phyloP scores from a whole-genome alignment of 345 rosid genomes.

The Noccaea caerulescens region DNA sequence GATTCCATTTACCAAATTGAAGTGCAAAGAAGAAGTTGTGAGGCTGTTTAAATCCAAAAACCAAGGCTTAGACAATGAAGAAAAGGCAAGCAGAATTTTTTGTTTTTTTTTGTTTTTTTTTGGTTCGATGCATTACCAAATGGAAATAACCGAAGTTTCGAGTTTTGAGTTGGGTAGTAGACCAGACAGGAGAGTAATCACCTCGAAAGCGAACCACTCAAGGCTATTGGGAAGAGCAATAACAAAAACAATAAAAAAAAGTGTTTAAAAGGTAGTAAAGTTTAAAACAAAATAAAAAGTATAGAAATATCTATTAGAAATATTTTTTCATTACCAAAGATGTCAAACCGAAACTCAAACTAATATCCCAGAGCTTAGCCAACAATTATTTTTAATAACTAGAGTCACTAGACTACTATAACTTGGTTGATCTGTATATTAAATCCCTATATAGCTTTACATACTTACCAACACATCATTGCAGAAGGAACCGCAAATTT shows the following conservation, averaged over 20 bases:
- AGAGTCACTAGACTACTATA: background rate
- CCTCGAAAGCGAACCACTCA: slow-evolving; percentile 73
- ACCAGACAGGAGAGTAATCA: slow-evolving; percentile 61
- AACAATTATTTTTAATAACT: no score
- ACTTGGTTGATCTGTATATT: background rate
- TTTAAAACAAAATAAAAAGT: background rate
- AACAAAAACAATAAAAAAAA: background rate
- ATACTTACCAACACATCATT: slow-evolving; percentile 44
- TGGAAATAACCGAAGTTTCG: slow-evolving; percentile 63
- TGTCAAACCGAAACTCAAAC: background rate
- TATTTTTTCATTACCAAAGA: background rate
- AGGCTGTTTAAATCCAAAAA: slow-evolving; percentile 34
- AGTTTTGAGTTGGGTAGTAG: slow-evolving; percentile 60
- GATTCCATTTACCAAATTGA: slow-evolving; percentile 41
- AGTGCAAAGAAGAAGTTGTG: slow-evolving; percentile 43
- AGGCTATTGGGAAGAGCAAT: slow-evolving; percentile 45
- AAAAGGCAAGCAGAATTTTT: background rate
- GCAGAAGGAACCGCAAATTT: slow-evolving; percentile 46
- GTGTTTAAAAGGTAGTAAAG: no score
- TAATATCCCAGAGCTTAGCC: no score
- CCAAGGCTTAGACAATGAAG: slow-evolving; percentile 8
- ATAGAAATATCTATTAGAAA: background rate
- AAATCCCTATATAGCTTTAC: background rate
- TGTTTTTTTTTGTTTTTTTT: no score
- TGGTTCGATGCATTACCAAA: slow-evolving; percentile 48